Conservation (phyloP, 305 asterid species). For the Fraxinus dipetala region DNA sequence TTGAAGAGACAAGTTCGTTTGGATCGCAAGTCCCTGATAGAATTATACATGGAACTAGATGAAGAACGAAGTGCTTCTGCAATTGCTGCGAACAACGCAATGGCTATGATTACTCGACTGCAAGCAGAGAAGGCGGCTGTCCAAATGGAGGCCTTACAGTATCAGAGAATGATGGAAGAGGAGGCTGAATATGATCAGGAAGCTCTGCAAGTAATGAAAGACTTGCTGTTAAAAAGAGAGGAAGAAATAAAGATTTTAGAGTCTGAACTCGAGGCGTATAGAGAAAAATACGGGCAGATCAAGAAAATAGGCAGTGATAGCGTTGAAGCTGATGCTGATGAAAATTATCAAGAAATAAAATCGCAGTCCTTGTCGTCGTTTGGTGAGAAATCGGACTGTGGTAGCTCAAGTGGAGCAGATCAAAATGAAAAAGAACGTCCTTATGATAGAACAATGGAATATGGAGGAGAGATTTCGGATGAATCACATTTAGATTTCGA, state of each 20-base stretch:
- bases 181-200: slow-evolving; percentile 83
- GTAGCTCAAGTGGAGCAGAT: slow-evolving; percentile 43
- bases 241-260: slow-evolving; percentile 62
- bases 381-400: slow-evolving; percentile 49
- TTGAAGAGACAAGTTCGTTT: slow-evolving; percentile 56
- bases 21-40: slow-evolving; percentile 64
- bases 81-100: slow-evolving; percentile 57
- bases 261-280: slow-evolving; percentile 54
- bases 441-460: slow-evolving; percentile 27
- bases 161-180: slow-evolving; percentile 87
- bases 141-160: slow-evolving; percentile 77
- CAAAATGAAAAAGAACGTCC: slow-evolving; percentile 32
- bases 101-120: slow-evolving; percentile 74
- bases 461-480: slow-evolving; percentile 24
- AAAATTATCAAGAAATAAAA: slow-evolving; percentile 67
- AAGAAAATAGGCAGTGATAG: slow-evolving; percentile 60
- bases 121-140: slow-evolving; percentile 71
- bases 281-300: slow-evolving; percentile 52
- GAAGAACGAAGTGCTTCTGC: slow-evolving; percentile 74
- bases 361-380: slow-evolving; percentile 46
- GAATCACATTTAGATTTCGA: slow-evolving; percentile 49
- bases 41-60: slow-evolving; percentile 76
- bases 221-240: slow-evolving; percentile 59
- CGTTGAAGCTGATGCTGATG: slow-evolving; percentile 64
- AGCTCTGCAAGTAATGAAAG: slow-evolving; percentile 69